Conservation (phyloP, 2,329 filamentous ascomycete species). For the Acarospora socialis region DNA sequence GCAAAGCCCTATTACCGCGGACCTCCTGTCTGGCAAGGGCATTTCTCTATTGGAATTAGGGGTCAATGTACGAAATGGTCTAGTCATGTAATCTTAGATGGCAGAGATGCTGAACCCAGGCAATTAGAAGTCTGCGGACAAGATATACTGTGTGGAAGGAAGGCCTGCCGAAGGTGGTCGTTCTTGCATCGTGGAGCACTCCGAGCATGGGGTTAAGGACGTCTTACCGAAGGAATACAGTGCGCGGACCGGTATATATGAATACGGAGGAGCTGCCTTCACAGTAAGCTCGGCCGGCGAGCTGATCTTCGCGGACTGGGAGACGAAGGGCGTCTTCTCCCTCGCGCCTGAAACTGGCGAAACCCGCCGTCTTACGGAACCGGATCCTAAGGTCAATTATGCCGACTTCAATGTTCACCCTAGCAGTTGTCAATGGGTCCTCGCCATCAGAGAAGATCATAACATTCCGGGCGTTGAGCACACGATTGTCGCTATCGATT, state of each 20-base stretch:
- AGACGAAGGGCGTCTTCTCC: constrained; percentile 29
- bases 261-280: constrained; percentile 38
- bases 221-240: constrained; percentile 32
- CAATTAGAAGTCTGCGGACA: constrained; percentile 15
- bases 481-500: constrained; percentile 20
- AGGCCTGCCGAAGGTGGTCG: constrained; percentile 27
- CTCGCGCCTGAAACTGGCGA: constrained; percentile 26
- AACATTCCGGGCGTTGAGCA: constrained; percentile 20
- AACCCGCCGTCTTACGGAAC: constrained; percentile 21
- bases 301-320: constrained; percentile 34
- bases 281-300: constrained; percentile 24
- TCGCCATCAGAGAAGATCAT: constrained; percentile 42
- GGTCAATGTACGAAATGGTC: constrained; percentile 16
- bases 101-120: constrained; percentile 7
- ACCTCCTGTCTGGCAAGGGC: constrained; percentile 21
- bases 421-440: constrained; percentile 25
- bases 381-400: constrained; percentile 26
- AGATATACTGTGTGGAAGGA: constrained; percentile 24
- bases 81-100: background rate
- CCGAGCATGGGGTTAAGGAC: constrained; percentile 22
- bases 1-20: constrained; percentile 26
- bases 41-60: constrained; percentile 21
- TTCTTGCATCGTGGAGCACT: constrained; percentile 31
- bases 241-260: constrained; percentile 35
- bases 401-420: constrained; percentile 34